phyloP scores from a whole-genome alignment of 148 eudicot genomes.

The Fagopyrum esculentum region DNA sequence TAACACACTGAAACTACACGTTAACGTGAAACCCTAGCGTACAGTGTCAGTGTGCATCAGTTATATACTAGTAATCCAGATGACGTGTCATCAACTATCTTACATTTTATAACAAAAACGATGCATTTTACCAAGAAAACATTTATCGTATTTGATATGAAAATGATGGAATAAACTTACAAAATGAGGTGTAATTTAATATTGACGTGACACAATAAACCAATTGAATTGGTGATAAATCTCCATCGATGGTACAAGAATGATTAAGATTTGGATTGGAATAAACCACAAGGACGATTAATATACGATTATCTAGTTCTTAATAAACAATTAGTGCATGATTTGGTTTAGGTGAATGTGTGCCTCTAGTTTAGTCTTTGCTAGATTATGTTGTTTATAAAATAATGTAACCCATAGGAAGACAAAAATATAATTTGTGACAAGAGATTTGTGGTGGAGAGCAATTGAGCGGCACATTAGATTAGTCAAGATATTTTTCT shows the following conservation, averaged over 20 bases:
- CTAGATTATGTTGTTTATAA: background rate
- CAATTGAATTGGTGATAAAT: background rate
- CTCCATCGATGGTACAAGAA: conserved; percentile 8
- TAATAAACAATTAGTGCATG: conserved; percentile 9
- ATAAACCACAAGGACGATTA: background rate
- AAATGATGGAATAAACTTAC: too few relatives aligned
- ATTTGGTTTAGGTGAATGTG: background rate
- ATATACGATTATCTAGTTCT: background rate
- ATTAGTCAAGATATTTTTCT: background rate
- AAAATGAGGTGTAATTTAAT: background rate
- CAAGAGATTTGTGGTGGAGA: conserved; percentile 3
- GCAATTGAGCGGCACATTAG: background rate
- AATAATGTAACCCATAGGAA: background rate
- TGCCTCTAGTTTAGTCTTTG: background rate
- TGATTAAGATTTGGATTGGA: background rate
- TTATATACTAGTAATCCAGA: too few relatives aligned
- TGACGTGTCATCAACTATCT: too few relatives aligned
- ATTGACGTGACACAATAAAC: conserved; percentile 3
- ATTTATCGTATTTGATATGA: too few relatives aligned
- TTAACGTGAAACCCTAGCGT: too few relatives aligned
- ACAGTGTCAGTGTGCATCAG: too few relatives aligned
- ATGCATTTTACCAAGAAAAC: too few relatives aligned
- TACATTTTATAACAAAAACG: too few relatives aligned
- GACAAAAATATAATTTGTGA: background rate
- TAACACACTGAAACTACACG: too few relatives aligned